Percentiles rank a stretch among this genome's conserved stretches.
phyloP scores from a whole-genome alignment of 2,329 filamentous ascomycete genomes.

The Nothopassalora personata region DNA sequence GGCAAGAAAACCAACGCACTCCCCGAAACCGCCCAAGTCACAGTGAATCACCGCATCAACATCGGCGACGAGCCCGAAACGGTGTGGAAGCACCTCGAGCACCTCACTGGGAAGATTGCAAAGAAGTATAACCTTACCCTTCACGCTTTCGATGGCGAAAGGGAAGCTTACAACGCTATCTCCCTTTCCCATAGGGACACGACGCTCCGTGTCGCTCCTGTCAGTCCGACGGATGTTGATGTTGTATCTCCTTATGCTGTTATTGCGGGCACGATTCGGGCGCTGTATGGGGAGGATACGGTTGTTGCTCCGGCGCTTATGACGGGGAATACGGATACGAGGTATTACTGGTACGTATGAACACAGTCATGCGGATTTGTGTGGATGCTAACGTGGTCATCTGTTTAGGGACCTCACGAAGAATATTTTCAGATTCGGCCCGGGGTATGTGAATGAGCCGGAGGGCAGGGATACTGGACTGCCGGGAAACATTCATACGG shows the following conservation, averaged over 20 bases:
- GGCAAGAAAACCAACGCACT: conserved; percentile 56
- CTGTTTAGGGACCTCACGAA: conserved; percentile 24
- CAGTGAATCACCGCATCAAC: conserved; percentile 55
- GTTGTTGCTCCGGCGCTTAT: conserved; percentile 34
- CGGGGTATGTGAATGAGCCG: conserved; percentile 29
- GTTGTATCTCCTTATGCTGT: conserved; percentile 30
- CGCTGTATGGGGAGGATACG: conserved; percentile 40
- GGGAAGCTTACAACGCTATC: conserved; percentile 31
- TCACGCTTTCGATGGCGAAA: conserved; percentile 44
- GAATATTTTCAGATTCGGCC: conserved; percentile 36
- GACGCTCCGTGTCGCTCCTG: conserved; percentile 31
- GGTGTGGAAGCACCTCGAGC: conserved; percentile 43
- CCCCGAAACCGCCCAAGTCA: conserved; percentile 49
- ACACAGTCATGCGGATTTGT: too few species aligned
- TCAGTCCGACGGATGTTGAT: conserved; percentile 34
- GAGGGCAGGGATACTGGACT: conserved; percentile 20
- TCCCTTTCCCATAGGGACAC: conserved; percentile 24
- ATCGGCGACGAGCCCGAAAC: conserved; percentile 47
- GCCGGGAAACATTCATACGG: conserved; percentile 31
- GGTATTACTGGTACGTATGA: conserved; percentile 27
- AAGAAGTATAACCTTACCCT: conserved; percentile 46
- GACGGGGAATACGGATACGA: conserved; percentile 35
- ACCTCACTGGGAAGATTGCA: conserved; percentile 44
- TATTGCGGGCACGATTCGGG: conserved; percentile 40
- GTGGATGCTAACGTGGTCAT: too few species aligned